A percentile compares a stretch with the other conserved stretches of the same genome.
phyloP scores from a whole-genome alignment of 331 rosid genomes.

The Pyrus hybrid region DNA sequence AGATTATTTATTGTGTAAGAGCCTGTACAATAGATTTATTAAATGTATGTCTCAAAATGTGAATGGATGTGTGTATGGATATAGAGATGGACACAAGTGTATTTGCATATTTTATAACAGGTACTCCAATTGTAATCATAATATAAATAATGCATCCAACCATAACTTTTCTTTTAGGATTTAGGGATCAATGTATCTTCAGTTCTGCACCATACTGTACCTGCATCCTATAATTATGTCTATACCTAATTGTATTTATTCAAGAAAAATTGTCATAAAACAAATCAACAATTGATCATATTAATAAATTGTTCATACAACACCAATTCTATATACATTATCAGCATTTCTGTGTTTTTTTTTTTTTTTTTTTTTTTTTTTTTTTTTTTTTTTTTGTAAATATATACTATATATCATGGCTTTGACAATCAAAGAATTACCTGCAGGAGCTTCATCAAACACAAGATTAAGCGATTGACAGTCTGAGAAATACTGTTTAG shows the following conservation, averaged over 20 bases:
- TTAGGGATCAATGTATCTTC: not conserved
- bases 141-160: not conserved
- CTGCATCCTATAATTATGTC: not conserved
- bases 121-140: not conserved
- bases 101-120: not conserved
- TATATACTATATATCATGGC: not conserved
- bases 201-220: not conserved
- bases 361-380: too few relatives aligned
- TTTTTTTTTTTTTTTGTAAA: too few relatives aligned
- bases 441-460: constrained; percentile 73
- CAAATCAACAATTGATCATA: not conserved
- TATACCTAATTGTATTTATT: not conserved
- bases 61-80: not conserved
- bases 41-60: too few relatives aligned
- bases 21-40: not conserved
- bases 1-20: not conserved
- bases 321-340: not conserved
- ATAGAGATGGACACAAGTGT: not conserved
- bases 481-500: constrained; percentile 86
- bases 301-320: not conserved
- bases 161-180: not conserved
- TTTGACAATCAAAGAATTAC: constrained; percentile 32
- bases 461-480: constrained; percentile 70
- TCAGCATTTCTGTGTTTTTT: not conserved
- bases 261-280: not conserved